phyloP scores from a whole-genome alignment of 108 stramenopile species.

The Pseudonitzschia pungens region DNA sequence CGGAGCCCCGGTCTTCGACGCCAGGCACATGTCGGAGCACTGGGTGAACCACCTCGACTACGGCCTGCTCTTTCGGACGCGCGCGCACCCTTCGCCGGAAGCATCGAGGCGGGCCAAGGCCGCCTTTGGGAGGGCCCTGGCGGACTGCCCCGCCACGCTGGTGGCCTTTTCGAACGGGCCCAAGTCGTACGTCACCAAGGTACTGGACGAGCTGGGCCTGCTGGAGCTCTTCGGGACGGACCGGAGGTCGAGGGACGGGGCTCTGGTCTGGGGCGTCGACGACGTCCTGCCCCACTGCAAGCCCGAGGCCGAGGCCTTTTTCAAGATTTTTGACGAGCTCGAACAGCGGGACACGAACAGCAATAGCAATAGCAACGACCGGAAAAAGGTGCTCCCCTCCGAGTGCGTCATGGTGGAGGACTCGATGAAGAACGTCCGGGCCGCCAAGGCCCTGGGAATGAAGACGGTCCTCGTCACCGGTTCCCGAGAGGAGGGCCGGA shows the following conservation, averaged over 20 bases:
- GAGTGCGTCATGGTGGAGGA: constrained; percentile 86
- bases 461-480: constrained; percentile 69
- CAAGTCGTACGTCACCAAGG: constrained; percentile 54
- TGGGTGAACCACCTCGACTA: constrained; percentile 76
- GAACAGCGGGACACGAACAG: not conserved
- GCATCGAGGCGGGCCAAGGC: constrained; percentile 36
- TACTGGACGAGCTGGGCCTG: constrained; percentile 60
- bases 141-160: constrained; percentile 40
- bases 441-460: constrained; percentile 74
- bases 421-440: constrained; percentile 83
- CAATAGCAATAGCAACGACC: constrained; percentile 12
- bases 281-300: constrained; percentile 85
- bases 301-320: constrained; percentile 75
- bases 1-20: constrained; percentile 24
- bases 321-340: constrained; percentile 52
- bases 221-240: constrained; percentile 56
- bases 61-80: constrained; percentile 29
- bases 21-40: constrained; percentile 51
- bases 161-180: constrained; percentile 85
- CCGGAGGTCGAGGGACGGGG: not conserved
- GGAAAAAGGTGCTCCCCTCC: too few relatives aligned
- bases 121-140: constrained; percentile 41
- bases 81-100: not conserved
- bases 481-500: constrained; percentile 52
- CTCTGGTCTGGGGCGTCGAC: constrained; percentile 69